Conservation (phyloP, 2,329 filamentous ascomycete genomes). For the Penicillium vulpinum region DNA sequence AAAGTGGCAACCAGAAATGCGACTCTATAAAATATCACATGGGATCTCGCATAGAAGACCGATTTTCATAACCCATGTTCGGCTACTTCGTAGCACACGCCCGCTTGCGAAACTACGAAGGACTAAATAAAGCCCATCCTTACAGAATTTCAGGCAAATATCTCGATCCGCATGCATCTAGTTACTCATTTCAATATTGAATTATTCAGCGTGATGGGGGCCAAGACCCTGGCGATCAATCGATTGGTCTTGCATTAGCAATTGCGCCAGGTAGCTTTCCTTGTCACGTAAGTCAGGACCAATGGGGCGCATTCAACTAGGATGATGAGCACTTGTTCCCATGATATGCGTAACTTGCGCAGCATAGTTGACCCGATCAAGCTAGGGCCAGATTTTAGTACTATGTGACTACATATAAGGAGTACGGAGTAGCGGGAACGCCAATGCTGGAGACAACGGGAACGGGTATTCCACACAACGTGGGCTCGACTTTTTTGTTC, state of each 20-base stretch:
- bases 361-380: not conserved
- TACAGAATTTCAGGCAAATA: not conserved
- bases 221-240: constrained; percentile 6
- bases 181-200: not conserved
- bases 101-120: not conserved
- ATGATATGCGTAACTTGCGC: not conserved
- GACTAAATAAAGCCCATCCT: not conserved
- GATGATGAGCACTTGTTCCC: not conserved
- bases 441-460: constrained; percentile 2
- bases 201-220: not conserved
- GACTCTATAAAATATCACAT: constrained; percentile 1
- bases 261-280: not conserved
- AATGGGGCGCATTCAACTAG: not conserved
- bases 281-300: not conserved
- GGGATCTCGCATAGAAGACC: constrained; percentile 6
- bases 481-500: constrained; percentile 1
- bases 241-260: not conserved
- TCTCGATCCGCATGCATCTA: constrained; percentile 5
- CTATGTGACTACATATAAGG: no score
- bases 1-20: constrained; percentile 13
- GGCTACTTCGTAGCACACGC: not conserved
- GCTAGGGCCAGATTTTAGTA: not conserved
- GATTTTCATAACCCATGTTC: not conserved
- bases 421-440: not conserved
- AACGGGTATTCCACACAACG: constrained; percentile 1